phyloP scores from a whole-genome alignment of 2,329 filamentous ascomycete species.

The Cucurbitaria berberidis region DNA sequence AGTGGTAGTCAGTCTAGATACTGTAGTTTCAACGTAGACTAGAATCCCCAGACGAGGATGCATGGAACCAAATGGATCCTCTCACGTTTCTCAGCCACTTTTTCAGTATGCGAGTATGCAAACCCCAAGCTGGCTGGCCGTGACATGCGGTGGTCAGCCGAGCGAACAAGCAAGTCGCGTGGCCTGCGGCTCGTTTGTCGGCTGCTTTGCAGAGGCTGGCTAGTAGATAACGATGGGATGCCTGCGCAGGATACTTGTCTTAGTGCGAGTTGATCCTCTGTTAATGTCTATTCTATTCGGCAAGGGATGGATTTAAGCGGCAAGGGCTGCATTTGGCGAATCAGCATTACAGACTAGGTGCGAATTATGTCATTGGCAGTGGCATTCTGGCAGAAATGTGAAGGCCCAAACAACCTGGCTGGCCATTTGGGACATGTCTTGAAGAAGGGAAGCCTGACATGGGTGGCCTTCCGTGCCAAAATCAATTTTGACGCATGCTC shows the following conservation, averaged over 20 bases:
- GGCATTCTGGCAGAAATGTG: conserved; percentile 33
- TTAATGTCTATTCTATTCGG: conserved; percentile 29
- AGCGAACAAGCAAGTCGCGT: conserved; percentile 11
- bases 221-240: conserved; percentile 18
- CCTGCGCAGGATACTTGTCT: conserved; percentile 28
- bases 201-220: conserved; percentile 12
- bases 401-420: conserved; percentile 18
- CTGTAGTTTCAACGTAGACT: no score
- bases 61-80: background rate
- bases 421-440: conserved; percentile 25
- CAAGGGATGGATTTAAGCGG: conserved; percentile 19
- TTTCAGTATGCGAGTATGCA: background rate
- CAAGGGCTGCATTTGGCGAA: conserved; percentile 29
- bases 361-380: conserved; percentile 43
- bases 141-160: conserved; percentile 3
- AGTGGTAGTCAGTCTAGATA: no score
- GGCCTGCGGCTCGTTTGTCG: conserved; percentile 14
- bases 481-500: conserved; percentile 18
- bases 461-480: conserved; percentile 21
- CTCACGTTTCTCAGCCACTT: background rate
- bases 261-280: conserved; percentile 24
- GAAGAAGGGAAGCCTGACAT: conserved; percentile 24
- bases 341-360: conserved; percentile 17
- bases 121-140: conserved; percentile 2
- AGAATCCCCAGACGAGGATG: background rate